These are phyloP conservation scores for Biscutella laevigata DNA, from an alignment of 441 rosid species.

Conservation along the genomic window DNA sequence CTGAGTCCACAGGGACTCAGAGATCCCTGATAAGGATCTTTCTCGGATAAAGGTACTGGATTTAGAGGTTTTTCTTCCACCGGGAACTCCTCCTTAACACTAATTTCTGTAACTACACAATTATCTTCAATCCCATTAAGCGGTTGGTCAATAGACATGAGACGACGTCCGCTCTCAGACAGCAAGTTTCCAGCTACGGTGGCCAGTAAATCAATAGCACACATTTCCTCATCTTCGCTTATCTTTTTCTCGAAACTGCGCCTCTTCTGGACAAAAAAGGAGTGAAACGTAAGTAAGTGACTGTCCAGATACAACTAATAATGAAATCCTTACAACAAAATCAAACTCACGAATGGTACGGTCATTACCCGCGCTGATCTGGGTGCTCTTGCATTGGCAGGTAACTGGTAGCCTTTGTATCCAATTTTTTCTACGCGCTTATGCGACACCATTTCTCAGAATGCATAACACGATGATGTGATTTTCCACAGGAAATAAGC, in stretches of 20 bases:
- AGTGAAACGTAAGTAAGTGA: slow-evolving; percentile 4
- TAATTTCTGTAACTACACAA: slow-evolving; percentile 23
- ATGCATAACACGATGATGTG: slow-evolving; percentile 31
- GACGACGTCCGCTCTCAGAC: slow-evolving; percentile 26
- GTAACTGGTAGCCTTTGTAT: slow-evolving; percentile 44
- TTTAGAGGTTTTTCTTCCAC: slow-evolving; percentile 29
- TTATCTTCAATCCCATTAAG: slow-evolving; percentile 30
- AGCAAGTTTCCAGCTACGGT: slow-evolving; percentile 57
- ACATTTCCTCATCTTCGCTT: slow-evolving; percentile 29
- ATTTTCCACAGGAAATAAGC: background rate
- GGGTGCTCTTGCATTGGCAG: slow-evolving; percentile 49
- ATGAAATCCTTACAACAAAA: background rate
- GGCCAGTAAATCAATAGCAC: slow-evolving; percentile 56
- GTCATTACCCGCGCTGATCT: slow-evolving; percentile 51
- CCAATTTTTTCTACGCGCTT: slow-evolving; percentile 38
- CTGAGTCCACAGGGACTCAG: slow-evolving; percentile 33
- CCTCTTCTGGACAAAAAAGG: slow-evolving; percentile 33
- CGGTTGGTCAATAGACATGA: slow-evolving; percentile 20
- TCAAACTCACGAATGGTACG: background rate
- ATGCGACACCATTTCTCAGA: slow-evolving; percentile 59
- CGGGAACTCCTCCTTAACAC: slow-evolving; percentile 28
- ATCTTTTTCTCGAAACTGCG: slow-evolving; percentile 31
- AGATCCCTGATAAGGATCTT: slow-evolving; percentile 27
- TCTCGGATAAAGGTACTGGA: slow-evolving; percentile 19
- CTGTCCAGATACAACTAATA: background rate